Percentiles rank a stretch among this genome's conserved stretches.
phyloP scores from a whole-genome alignment of 108 stramenopile genomes.

The Mayamaea pseudoterrestris region DNA sequence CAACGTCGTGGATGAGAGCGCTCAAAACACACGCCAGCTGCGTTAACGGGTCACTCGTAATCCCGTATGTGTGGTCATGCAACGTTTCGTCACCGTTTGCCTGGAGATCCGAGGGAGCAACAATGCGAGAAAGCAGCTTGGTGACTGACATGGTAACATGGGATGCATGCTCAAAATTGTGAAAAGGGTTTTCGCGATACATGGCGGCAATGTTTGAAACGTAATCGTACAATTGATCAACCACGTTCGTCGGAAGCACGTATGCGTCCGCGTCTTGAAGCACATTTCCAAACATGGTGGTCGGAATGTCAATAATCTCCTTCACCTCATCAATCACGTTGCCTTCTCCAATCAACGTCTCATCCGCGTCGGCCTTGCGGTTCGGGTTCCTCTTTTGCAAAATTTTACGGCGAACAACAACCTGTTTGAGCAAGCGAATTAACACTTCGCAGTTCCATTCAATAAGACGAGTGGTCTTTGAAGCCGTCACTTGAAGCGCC shows the following conservation, averaged over 20 bases:
- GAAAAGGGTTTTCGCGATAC: constrained; percentile 12
- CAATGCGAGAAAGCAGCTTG: constrained; percentile 12
- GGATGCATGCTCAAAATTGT: constrained; percentile 20
- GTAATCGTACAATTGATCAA: constrained; percentile 1
- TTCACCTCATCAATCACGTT: constrained; percentile 9
- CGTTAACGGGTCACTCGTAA: no score
- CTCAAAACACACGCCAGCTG: not conserved
- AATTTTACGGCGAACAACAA: constrained; percentile 14
- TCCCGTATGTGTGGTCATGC: no score
- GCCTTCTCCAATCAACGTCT: not conserved
- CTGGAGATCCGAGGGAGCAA: no score
- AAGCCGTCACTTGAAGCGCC: no score
- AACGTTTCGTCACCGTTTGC: no score
- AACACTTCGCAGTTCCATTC: constrained; percentile 27
- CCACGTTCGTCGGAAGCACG: not conserved
- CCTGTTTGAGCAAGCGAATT: constrained; percentile 10
- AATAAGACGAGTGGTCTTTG: constrained; percentile 15
- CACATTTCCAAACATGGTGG: not conserved
- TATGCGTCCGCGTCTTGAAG: not conserved
- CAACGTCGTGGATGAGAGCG: not conserved
- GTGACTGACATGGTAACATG: constrained; percentile 20
- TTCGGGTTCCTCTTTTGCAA: not conserved
- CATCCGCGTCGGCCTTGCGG: not conserved
- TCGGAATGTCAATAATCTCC: constrained; percentile 8
- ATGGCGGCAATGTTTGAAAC: constrained; percentile 4